Base-by-base conservation (phyloP, 108 stramenopile genomes). In the Schizochytrium sp. region DNA sequence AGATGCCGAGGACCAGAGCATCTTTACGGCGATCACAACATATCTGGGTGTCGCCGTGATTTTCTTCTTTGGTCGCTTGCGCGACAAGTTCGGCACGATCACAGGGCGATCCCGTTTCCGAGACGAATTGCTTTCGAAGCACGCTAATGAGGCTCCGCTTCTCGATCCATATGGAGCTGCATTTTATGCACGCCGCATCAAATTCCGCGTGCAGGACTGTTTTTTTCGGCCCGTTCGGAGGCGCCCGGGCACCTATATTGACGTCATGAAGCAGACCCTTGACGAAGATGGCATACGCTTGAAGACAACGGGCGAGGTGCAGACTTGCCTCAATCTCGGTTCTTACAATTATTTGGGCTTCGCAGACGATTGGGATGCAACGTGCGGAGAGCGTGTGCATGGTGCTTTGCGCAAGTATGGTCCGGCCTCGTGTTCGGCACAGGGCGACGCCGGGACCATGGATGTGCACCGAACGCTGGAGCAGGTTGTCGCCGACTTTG, bases 171-270 rank as follows among this genome's bases (percentile, higher is more conserved):
- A 44, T 90, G 63, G 57, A n/a, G 92, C 29, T 89, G 91, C 45
- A 93, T 98, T 98, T 87, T 99, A 97, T 92, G 98, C 96, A 1
- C 91, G 98, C 5, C 91, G 99, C 5, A 87, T 99, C 8, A 98
- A 98, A 91, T 97, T 97, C 88, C 95, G 98, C 48, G 97, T 98
- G 60, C 97, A 97, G 89, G 98, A 99, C 92, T 97, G 97, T 90
- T 99, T 97, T 93, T 97, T 98, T 90, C 94, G 99, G 8, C 99
- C 99, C 60, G 96, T 99, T 43, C 95, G 95, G 58, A 96, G 96
- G 57, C 91, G 95, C 41, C 97, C 97, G 10, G 96, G 95, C 34
- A 96, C 97, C 48, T 90, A 92, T 51, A 97, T 99, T 87, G 91
- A 94, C 29, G 98, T 99, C 4, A 87, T 98, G 92, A 96, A 97